Conservation (phyloP, 208 protist species). For the Naegleria gruberi region DNA sequence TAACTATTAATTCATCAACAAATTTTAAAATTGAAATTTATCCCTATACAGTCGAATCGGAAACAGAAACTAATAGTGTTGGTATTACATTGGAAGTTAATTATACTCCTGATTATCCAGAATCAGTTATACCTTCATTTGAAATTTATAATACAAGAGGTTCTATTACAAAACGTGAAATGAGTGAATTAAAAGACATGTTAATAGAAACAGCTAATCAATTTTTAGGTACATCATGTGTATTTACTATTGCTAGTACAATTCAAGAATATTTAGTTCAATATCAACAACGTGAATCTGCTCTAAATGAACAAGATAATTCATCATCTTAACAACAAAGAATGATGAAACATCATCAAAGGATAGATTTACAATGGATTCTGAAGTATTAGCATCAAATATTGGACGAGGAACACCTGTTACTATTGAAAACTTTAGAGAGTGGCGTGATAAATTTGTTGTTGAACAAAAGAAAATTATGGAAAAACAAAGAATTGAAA, state of each 20-base stretch:
- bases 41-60: neutral
- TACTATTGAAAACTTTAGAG: neutral
- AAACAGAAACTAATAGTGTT: neutral
- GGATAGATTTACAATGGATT: neutral
- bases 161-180: neutral
- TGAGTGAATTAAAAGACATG: neutral
- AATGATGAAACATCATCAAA: neutral
- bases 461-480: neutral
- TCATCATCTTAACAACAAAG: neutral
- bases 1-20: neutral
- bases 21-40: constrained; percentile 3
- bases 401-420: constrained; percentile 3
- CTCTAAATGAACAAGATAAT: neutral
- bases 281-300: neutral
- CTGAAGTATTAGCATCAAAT: neutral
- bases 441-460: neutral
- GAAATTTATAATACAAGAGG: neutral
- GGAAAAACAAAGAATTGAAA: neutral
- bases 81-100: neutral
- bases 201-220: neutral
- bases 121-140: neutral
- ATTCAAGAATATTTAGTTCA: neutral
- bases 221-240: neutral
- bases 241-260: neutral
- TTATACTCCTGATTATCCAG: neutral